phyloP scores from a whole-genome alignment of 1,284 basidiomycete genomes.

The Rugosomyces carneus region DNA sequence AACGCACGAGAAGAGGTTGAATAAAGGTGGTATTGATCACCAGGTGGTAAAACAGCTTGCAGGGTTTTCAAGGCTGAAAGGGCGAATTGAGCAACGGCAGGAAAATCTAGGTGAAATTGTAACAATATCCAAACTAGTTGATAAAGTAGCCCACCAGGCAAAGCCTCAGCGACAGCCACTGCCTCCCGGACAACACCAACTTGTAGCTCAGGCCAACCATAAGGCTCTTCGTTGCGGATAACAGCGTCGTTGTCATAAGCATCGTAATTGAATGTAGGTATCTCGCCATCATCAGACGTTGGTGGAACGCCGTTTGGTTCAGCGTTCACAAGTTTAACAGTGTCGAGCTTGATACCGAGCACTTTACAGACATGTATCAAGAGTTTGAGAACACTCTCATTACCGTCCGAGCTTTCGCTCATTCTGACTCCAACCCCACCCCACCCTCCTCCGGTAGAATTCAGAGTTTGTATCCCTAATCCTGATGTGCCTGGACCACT shows the following conservation, averaged over 20 bases:
- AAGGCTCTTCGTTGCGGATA: slow-evolving; percentile 43
- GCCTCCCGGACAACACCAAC: slow-evolving; percentile 88
- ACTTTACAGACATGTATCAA: slow-evolving; percentile 70
- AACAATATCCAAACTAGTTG: not conserved
- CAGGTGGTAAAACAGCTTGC: slow-evolving; percentile 56
- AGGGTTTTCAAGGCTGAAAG: slow-evolving; percentile 72
- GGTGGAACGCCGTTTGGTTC: slow-evolving; percentile 19
- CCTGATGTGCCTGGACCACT: slow-evolving; percentile 39
- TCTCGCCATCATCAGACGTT: slow-evolving; percentile 14
- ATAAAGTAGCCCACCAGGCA: slow-evolving; percentile 63
- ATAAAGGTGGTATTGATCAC: slow-evolving; percentile 77
- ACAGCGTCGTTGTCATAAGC: slow-evolving; percentile 33
- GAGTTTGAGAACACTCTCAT: slow-evolving; percentile 68
- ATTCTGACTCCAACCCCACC: slow-evolving; percentile 63
- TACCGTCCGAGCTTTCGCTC: slow-evolving; percentile 71
- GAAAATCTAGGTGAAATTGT: slow-evolving; percentile 47
- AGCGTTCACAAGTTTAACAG: slow-evolving; percentile 45
- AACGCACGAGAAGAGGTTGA: slow-evolving; percentile 65
- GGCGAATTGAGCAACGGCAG: slow-evolving; percentile 71
- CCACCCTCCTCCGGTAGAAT: slow-evolving; percentile 28
- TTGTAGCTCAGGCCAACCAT: slow-evolving; percentile 93
- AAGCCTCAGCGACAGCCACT: slow-evolving; percentile 81
- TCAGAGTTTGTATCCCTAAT: slow-evolving; percentile 38
- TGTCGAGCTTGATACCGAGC: slow-evolving; percentile 73
- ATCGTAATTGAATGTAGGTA: slow-evolving; percentile 9